phyloP scores from a whole-genome alignment of 2,329 filamentous ascomycete species.

The Fusarium azukiicola region DNA sequence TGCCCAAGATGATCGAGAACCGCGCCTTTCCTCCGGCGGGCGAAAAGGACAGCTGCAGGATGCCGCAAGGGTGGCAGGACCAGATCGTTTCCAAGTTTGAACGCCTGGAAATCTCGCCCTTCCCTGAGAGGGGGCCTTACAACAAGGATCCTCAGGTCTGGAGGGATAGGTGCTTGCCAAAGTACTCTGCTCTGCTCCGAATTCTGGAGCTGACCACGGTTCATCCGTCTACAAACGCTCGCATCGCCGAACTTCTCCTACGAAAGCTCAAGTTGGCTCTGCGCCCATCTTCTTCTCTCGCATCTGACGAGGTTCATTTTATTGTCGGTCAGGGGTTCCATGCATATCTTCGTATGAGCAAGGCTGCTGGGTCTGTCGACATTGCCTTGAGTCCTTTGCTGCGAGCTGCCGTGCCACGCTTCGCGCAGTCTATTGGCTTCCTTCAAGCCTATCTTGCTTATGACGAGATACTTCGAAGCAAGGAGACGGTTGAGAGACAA shows the following conservation, averaged over 20 bases:
- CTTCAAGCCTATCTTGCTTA: constrained; percentile 81
- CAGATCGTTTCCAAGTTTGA: constrained; percentile 87
- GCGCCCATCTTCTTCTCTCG: constrained; percentile 77
- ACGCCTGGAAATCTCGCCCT: constrained; percentile 80
- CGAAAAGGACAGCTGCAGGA: constrained; percentile 74
- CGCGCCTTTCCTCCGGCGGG: constrained; percentile 75
- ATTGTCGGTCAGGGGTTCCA: constrained; percentile 88
- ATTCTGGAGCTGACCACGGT: constrained; percentile 81
- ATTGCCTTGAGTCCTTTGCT: constrained; percentile 82
- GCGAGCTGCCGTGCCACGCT: constrained; percentile 82
- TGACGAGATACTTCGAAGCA: constrained; percentile 61
- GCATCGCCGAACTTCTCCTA: constrained; percentile 83
- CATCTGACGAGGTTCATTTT: constrained; percentile 84
- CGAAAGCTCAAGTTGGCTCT: constrained; percentile 84
- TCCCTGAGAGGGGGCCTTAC: constrained; percentile 81
- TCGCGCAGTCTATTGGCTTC: constrained; percentile 83
- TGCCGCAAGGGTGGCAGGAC: constrained; percentile 86
- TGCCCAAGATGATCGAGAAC: constrained; percentile 82
- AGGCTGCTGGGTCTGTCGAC: constrained; percentile 78
- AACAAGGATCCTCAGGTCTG: constrained; percentile 81
- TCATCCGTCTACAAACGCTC: constrained; percentile 83
- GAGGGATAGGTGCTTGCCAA: constrained; percentile 82
- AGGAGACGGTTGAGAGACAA: constrained; percentile 45
- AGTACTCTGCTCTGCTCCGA: constrained; percentile 84
- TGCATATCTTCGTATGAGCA: constrained; percentile 84